Conservation (phyloP, 352 stramenopile species). For the Aphanomyces astaci region DNA sequence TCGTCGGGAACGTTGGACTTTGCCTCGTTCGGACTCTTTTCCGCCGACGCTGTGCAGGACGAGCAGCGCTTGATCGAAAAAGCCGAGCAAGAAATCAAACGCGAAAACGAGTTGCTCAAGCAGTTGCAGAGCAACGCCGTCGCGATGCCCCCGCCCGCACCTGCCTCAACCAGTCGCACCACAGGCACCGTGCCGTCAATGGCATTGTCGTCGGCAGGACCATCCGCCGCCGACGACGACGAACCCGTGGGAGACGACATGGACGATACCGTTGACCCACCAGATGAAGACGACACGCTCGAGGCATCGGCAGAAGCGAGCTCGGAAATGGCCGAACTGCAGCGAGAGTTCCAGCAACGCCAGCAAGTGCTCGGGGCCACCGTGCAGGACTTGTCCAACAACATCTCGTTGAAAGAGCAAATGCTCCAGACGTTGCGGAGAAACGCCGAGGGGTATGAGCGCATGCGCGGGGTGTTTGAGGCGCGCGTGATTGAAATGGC, state of each 20-base stretch:
- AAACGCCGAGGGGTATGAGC: conserved; percentile 75
- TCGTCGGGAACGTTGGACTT: conserved; percentile 14
- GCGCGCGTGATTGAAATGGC: conserved; percentile 77
- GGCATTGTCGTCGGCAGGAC: too few species aligned
- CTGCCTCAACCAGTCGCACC: not conserved
- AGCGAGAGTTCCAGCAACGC: conserved; percentile 75
- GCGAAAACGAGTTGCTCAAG: conserved; percentile 64
- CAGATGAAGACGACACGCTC: not conserved
- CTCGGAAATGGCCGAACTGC: conserved; percentile 56
- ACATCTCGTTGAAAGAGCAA: conserved; percentile 83
- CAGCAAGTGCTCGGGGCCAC: conserved; percentile 72
- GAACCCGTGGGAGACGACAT: conserved; percentile 16
- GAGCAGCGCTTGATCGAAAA: conserved; percentile 55
- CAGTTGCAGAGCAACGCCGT: conserved; percentile 36
- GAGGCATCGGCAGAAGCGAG: not conserved
- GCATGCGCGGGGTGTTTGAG: conserved; percentile 77
- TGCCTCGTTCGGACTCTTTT: conserved; percentile 8
- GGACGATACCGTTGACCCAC: too few species aligned
- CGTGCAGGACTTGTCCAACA: conserved; percentile 66
- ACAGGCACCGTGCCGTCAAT: not conserved
- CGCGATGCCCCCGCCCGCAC: not conserved
- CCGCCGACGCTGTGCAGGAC: conserved; percentile 37
- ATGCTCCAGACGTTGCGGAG: conserved; percentile 72
- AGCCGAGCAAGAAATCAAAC: conserved; percentile 71
- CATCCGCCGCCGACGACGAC: not conserved